Evolutionary conservation across 2,329 filamentous ascomycete genomes (phyloP).

Genomic region (Trichoderma polysporum): DNA sequence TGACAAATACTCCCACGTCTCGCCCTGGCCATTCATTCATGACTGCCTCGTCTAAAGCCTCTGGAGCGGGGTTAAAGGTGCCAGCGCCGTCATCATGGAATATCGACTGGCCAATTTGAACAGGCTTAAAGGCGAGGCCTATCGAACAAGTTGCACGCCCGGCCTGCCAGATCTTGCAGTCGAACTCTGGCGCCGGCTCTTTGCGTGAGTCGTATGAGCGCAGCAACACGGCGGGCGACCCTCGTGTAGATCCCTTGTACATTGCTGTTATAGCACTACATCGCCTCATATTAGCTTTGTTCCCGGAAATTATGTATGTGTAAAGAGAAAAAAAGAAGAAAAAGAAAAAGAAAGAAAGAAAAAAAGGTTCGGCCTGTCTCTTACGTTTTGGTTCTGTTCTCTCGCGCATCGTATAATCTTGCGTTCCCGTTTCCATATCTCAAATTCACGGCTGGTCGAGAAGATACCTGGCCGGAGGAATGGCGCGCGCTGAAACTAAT

Average conservation of each 20-base stretch:
- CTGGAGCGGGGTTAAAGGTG: slow-evolving; percentile 86
- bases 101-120: slow-evolving; percentile 86
- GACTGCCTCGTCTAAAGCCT: slow-evolving; percentile 83
- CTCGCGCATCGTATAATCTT: slow-evolving; percentile 80
- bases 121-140: slow-evolving; percentile 91
- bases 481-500: slow-evolving; percentile 75
- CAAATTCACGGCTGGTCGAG: slow-evolving; percentile 52
- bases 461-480: slow-evolving; percentile 52
- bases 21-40: slow-evolving; percentile 94
- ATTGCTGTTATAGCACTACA: slow-evolving; percentile 85
- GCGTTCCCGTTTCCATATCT: slow-evolving; percentile 82
- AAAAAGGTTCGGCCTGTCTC: slow-evolving; percentile 34
- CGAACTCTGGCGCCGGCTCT: slow-evolving; percentile 85
- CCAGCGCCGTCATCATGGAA: slow-evolving; percentile 93
- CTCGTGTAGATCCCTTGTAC: slow-evolving; percentile 76
- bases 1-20: slow-evolving; percentile 88
- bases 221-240: slow-evolving; percentile 68
- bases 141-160: slow-evolving; percentile 92
- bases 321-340: not conserved
- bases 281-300: slow-evolving; percentile 19
- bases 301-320: too few relatives aligned
- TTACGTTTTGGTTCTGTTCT: slow-evolving; percentile 87
- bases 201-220: slow-evolving; percentile 94
- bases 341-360: not conserved
- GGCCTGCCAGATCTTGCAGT: slow-evolving; percentile 96